phyloP scores from a whole-genome alignment of 2,329 filamentous ascomycete species.

The Hypoxylon sp. region DNA sequence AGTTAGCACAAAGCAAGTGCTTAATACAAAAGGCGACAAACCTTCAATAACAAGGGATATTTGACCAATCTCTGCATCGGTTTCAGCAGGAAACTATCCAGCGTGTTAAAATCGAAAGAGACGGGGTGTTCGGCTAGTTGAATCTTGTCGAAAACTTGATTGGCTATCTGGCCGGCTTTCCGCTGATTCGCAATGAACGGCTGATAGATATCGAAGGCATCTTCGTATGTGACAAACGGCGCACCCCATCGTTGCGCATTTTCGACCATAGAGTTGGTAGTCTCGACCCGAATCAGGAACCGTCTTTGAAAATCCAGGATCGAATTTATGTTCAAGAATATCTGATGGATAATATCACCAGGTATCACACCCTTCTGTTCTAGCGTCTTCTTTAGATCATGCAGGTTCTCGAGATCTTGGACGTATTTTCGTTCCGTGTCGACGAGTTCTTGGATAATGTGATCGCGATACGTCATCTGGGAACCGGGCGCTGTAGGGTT shows the following conservation, averaged over 20 bases:
- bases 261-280: constrained; percentile 86
- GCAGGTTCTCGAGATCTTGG: constrained; percentile 93
- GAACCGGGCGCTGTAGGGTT: constrained; percentile 67
- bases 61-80: constrained; percentile 96
- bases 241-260: constrained; percentile 91
- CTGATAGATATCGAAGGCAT: constrained; percentile 92
- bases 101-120: constrained; percentile 85
- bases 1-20: constrained; percentile 45
- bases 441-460: constrained; percentile 91
- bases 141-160: constrained; percentile 89
- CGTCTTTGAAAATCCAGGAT: constrained; percentile 95
- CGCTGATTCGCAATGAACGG: constrained; percentile 98
- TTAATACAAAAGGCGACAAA: constrained; percentile 55
- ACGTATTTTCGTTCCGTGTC: constrained; percentile 98
- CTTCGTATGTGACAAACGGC: constrained; percentile 87
- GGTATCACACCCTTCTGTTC: constrained; percentile 89
- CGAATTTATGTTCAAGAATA: constrained; percentile 95
- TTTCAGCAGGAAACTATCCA: constrained; percentile 94
- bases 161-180: constrained; percentile 87
- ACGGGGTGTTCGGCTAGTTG: constrained; percentile 80
- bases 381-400: constrained; percentile 89
- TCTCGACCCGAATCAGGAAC: constrained; percentile 95
- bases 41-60: constrained; percentile 90
- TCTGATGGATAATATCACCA: constrained; percentile 91
- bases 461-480: constrained; percentile 81